Evolutionary conservation across 2,329 filamentous ascomycete genomes (phyloP).

Genomic region (Alternaria arbusti): DNA sequence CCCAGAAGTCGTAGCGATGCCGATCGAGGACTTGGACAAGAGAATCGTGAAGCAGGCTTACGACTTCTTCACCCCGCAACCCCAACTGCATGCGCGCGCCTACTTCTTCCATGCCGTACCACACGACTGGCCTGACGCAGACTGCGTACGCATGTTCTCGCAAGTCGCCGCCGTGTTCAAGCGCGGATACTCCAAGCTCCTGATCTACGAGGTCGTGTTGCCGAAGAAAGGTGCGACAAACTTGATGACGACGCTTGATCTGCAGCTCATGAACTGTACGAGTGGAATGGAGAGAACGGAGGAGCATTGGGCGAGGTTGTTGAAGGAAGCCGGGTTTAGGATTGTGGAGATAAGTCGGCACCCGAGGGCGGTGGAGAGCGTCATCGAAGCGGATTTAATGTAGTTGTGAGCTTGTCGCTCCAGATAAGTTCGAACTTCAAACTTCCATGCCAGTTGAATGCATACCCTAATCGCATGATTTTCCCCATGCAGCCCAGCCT

Average conservation of each 20-base stretch:
- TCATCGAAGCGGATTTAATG: conserved; percentile 1
- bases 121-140: conserved; percentile 3
- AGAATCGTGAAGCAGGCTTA: conserved; percentile 7
- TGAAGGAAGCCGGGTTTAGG: not conserved
- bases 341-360: conserved; percentile 2
- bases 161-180: conserved; percentile 1
- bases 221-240: conserved; percentile 5
- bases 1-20: conserved; percentile 1
- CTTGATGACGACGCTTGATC: conserved; percentile 5
- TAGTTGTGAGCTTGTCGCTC: not conserved
- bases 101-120: conserved; percentile 5
- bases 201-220: conserved; percentile 6
- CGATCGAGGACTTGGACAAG: not conserved
- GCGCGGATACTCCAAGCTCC: not conserved
- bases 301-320: not conserved
- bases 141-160: conserved; percentile 5
- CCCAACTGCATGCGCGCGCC: not conserved
- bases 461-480: not conserved
- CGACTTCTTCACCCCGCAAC: conserved; percentile 7
- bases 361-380: conserved; percentile 3
- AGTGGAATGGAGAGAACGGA: conserved; percentile 7
- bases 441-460: not conserved
- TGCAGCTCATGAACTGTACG: conserved; percentile 7
- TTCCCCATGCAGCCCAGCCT: not conserved
- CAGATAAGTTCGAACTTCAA: not conserved